phyloP scores from a whole-genome alignment of 2,329 filamentous ascomycete species.

The Paraphaeosphaeria minitans region DNA sequence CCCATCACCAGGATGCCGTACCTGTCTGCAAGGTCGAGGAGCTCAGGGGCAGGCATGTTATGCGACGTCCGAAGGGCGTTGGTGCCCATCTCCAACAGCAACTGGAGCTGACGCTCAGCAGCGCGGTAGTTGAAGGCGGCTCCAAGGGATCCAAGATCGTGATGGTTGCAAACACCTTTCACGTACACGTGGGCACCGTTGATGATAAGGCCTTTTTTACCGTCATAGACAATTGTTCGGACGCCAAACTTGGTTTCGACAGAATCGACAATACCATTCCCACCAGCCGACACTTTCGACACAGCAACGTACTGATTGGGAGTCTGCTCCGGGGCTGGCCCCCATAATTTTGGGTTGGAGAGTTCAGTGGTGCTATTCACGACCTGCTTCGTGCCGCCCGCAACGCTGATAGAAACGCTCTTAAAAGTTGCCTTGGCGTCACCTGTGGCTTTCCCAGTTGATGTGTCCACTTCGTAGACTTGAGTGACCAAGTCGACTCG shows the following conservation, averaged over 20 bases:
- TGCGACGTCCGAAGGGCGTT: conserved; percentile 60
- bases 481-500: conserved; percentile 50
- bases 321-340: conserved; percentile 52
- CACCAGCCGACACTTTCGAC: conserved; percentile 44
- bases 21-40: conserved; percentile 57
- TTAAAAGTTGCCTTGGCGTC: conserved; percentile 44
- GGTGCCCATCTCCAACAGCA: conserved; percentile 56
- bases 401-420: conserved; percentile 30
- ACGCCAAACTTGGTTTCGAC: conserved; percentile 60
- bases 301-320: conserved; percentile 58
- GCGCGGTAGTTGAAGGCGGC: conserved; percentile 58
- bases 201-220: conserved; percentile 51
- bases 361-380: conserved; percentile 47
- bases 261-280: conserved; percentile 43
- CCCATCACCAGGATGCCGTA: conserved; percentile 59
- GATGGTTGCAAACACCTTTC: conserved; percentile 58
- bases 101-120: conserved; percentile 55
- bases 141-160: conserved; percentile 58
- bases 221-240: conserved; percentile 50
- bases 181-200: conserved; percentile 54
- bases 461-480: conserved; percentile 47
- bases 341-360: conserved; percentile 54
- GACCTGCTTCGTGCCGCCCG: conserved; percentile 38
- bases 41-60: conserved; percentile 59
- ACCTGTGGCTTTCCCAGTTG: conserved; percentile 26